Evolutionary conservation across 257 asterid species (phyloP).

Genomic region (Solanum habrochaites): DNA sequence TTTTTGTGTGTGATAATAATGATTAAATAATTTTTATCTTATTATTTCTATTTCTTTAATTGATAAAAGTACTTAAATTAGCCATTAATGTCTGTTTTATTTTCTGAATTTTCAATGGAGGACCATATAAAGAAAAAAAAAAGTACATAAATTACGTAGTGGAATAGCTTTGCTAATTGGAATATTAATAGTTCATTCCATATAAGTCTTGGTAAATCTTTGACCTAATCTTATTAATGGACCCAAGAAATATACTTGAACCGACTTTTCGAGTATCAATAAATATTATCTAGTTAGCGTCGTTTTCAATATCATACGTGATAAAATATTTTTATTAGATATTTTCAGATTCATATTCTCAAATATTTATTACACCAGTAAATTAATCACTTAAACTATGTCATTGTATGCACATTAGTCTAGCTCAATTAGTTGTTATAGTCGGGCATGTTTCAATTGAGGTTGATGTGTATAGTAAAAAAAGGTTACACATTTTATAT

Average conservation of each 20-base stretch:
- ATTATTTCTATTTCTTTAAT: background rate
- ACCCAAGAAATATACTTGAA: background rate
- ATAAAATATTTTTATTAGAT: background rate
- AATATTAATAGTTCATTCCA: background rate
- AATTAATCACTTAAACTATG: background rate
- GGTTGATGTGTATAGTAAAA: background rate
- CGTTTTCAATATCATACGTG: background rate
- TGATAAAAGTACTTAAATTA: background rate
- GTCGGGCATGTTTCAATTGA: background rate
- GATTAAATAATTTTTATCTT: background rate
- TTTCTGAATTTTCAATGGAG: background rate
- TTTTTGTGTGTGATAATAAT: background rate
- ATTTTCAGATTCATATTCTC: background rate
- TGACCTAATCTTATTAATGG: background rate
- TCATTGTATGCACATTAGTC: background rate
- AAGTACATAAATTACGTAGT: background rate
- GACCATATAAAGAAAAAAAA: background rate
- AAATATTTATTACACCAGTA: background rate
- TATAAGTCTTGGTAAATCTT: background rate
- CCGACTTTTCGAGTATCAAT: background rate
- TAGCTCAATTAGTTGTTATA: background rate
- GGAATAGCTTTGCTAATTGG: background rate
- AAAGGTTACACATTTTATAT: background rate
- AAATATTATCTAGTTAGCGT: background rate
- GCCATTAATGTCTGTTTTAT: background rate